Evolutionary conservation across 2,329 filamentous ascomycete species (phyloP), one percentile per base, ranked within the genome.

Genomic region (Diaporthe vaccinii): DNA sequence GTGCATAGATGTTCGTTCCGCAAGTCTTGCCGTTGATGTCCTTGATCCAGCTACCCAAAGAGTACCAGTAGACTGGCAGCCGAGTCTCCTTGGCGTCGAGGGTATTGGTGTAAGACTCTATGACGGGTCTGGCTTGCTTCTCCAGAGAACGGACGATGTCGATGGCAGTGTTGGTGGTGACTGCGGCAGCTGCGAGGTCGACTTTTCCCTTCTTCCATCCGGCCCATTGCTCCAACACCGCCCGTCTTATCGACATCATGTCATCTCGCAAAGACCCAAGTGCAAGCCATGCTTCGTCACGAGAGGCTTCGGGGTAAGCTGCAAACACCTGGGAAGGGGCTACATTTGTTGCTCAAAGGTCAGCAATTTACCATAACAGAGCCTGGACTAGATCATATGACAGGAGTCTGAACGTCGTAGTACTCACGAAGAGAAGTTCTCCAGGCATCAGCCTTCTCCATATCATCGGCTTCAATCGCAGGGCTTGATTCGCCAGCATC

Each of bases 91-190:
- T 53, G 70, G 70, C 28, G 8, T 72, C 31, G n/a, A 49, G 57
- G 8, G n/a, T 39, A 25, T 61, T 61, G 4, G 25, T 61, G 34
- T 72, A 72, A 1, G 70, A 72, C 44, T 72, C 70, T 44, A 72
- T 72, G 31, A 72, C 46, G 15, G 69, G 57, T 41, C 31, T 15
- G 8, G 70, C 57, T 25, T 72, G 70, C 2, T 51, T 72, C 44
- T 72, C 57, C 1, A 72, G 57, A 22, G 31, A 72, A 12, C 70
- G 41, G 4, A 51, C 70, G 44, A 72, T 57, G 58, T 72, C 70
- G 12, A 72, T 62, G 15, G 70, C 70, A 8, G 70, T 72, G 22
- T 72, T 72, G 31, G 70, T 72, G n/a, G 70, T 72, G 6, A 62
- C 31, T 2, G 57, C 70, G 46, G 70, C 70, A 9, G 44, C 57